Evolutionary conservation across 2,329 filamentous ascomycete genomes (phyloP).

Genomic region (Cryphonectria japonica): DNA sequence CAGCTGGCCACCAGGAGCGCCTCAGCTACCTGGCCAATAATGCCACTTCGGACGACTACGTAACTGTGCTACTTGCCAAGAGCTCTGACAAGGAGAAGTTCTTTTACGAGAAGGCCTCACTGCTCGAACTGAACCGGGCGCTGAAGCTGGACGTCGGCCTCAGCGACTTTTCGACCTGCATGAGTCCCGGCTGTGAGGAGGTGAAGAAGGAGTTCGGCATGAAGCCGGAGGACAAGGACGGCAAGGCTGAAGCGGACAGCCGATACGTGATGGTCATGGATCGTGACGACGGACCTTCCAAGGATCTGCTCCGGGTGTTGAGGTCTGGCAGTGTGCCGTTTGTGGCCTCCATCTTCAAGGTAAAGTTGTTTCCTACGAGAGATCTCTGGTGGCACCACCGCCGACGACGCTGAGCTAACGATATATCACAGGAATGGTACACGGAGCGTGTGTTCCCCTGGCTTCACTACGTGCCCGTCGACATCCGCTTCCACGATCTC

Average conservation of each 20-base stretch:
- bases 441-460: slow-evolving; percentile 74
- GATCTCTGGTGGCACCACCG: no score
- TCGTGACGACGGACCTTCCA: slow-evolving; percentile 68
- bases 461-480: slow-evolving; percentile 81
- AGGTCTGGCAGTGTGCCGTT: slow-evolving; percentile 71
- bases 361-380: neutral
- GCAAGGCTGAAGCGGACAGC: slow-evolving; percentile 59
- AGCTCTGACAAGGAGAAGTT: slow-evolving; percentile 47
- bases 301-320: slow-evolving; percentile 63
- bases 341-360: slow-evolving; percentile 70
- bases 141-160: slow-evolving; percentile 63
- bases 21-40: slow-evolving; percentile 71
- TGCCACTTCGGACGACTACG: slow-evolving; percentile 51
- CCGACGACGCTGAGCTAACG: neutral
- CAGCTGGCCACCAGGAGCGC: slow-evolving; percentile 70
- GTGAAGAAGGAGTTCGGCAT: slow-evolving; percentile 57
- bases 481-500: slow-evolving; percentile 72
- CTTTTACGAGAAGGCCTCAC: slow-evolving; percentile 58
- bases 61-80: slow-evolving; percentile 61
- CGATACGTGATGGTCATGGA: slow-evolving; percentile 76
- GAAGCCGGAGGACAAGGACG: slow-evolving; percentile 47
- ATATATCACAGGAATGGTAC: slow-evolving; percentile 64
- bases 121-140: slow-evolving; percentile 56
- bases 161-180: slow-evolving; percentile 60
- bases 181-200: slow-evolving; percentile 50